Evolutionary conservation across 495 filamentous ascomycete genomes (phyloP).

Genomic region (Penicillium paxilli): DNA sequence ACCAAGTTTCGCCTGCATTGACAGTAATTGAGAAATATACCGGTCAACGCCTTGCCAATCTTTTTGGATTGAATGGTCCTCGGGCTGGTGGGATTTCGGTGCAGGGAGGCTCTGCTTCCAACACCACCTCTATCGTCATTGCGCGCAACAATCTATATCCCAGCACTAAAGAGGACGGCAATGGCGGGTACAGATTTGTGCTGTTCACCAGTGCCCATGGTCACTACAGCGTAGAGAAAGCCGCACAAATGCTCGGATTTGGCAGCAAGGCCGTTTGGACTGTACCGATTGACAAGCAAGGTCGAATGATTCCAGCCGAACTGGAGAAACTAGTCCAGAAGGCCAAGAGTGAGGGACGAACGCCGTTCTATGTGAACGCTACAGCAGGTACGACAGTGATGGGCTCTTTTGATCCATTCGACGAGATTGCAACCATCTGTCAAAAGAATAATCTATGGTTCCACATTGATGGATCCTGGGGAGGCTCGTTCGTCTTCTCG

Average conservation of each 20-base stretch:
- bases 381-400: constrained; percentile 93
- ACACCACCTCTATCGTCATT: constrained; percentile 83
- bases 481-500: constrained; percentile 81
- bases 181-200: constrained; percentile 62
- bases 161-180: constrained; percentile 68
- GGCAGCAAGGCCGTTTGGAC: constrained; percentile 69
- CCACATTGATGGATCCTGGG: constrained; percentile 91
- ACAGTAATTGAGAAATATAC: constrained; percentile 84
- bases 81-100: constrained; percentile 84
- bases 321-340: constrained; percentile 60
- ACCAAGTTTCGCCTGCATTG: constrained; percentile 85
- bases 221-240: constrained; percentile 95
- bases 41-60: constrained; percentile 61
- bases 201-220: constrained; percentile 89
- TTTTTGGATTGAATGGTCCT: constrained; percentile 74
- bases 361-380: constrained; percentile 93
- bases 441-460: constrained; percentile 74
- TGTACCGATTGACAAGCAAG: constrained; percentile 71
- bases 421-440: constrained; percentile 70
- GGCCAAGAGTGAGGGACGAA: constrained; percentile 62
- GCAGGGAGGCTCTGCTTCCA: constrained; percentile 82
- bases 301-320: constrained; percentile 67
- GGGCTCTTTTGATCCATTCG: constrained; percentile 85
- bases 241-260: constrained; percentile 81
- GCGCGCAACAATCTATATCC: constrained; percentile 87